phyloP scores from a whole-genome alignment of 805 yeast species.

The Danielia reshetovae region DNA sequence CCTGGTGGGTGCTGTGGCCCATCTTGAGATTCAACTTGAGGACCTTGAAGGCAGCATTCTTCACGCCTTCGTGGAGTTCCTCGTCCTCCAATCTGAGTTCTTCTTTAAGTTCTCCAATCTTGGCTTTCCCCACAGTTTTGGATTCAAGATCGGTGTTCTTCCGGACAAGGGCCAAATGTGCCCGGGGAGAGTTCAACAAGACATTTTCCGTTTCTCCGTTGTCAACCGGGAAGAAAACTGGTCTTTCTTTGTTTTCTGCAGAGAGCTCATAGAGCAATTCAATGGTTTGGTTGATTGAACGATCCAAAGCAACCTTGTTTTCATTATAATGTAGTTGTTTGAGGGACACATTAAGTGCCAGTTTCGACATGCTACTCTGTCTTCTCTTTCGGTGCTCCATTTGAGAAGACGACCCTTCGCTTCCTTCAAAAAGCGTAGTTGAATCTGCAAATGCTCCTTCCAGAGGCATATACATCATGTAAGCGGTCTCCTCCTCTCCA shows the following conservation, averaged over 20 bases:
- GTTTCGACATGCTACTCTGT: slow-evolving; percentile 15
- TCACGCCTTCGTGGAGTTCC: slow-evolving; percentile 24
- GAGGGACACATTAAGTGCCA: slow-evolving; percentile 49
- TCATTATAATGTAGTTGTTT: slow-evolving; percentile 77
- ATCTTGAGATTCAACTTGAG: slow-evolving; percentile 60
- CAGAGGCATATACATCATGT: slow-evolving; percentile 28
- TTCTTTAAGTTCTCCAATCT: slow-evolving; percentile 3
- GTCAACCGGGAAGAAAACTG: slow-evolving; percentile 59
- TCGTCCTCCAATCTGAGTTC: slow-evolving; percentile 12
- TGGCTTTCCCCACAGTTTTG: slow-evolving; percentile 17
- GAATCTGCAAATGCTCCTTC: slow-evolving; percentile 26
- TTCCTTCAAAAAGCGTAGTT: slow-evolving; percentile 28
- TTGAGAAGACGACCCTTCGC: slow-evolving; percentile 19
- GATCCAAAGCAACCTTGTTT: slow-evolving; percentile 59
- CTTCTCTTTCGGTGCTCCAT: slow-evolving; percentile 6
- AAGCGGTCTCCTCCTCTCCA: slow-evolving; percentile 11
- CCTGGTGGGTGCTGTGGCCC: slow-evolving; percentile 36
- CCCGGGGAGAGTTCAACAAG: slow-evolving; percentile 45
- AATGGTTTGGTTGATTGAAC: slow-evolving; percentile 53
- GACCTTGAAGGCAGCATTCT: slow-evolving; percentile 43
- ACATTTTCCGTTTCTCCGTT: slow-evolving; percentile 29
- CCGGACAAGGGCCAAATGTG: slow-evolving; percentile 51
- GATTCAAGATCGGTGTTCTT: slow-evolving; percentile 26
- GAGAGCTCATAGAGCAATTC: slow-evolving; percentile 49
- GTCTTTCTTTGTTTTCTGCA: slow-evolving; percentile 54